Evolutionary conservation across 2,329 filamentous ascomycete genomes (phyloP).

Genomic region (Cordyceps javanica): DNA sequence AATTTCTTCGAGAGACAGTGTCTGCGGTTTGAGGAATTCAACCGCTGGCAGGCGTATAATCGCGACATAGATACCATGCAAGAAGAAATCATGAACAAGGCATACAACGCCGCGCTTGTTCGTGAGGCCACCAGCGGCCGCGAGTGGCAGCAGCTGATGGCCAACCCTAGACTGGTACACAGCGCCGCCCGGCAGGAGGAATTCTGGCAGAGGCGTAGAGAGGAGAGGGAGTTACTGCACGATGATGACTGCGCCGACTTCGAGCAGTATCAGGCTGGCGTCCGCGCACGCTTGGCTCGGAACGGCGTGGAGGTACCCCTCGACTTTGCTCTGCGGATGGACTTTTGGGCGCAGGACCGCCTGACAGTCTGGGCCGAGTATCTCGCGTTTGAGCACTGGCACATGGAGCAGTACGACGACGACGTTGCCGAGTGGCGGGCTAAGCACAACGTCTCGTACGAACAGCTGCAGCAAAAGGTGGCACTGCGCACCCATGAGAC

Average conservation of each 20-base stretch:
- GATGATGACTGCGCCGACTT: background rate
- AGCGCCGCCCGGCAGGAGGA: background rate
- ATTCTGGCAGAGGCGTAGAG: background rate
- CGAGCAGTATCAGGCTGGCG: background rate
- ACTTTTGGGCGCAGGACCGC: constrained; percentile 18
- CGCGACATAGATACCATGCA: constrained; percentile 60
- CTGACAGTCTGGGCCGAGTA: constrained; percentile 30
- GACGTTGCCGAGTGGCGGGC: background rate
- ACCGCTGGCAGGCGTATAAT: background rate
- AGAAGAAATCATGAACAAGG: constrained; percentile 67
- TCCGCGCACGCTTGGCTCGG: background rate
- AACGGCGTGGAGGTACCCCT: background rate
- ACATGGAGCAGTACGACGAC: constrained; percentile 12
- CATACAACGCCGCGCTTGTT: background rate
- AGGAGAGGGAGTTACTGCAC: background rate
- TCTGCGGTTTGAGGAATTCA: background rate
- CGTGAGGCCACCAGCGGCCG: background rate
- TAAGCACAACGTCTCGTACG: background rate
- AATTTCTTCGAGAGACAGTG: constrained; percentile 1
- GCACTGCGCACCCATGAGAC: background rate
- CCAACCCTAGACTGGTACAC: background rate
- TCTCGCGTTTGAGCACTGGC: constrained; percentile 20
- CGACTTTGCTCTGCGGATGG: background rate
- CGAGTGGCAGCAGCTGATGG: background rate
- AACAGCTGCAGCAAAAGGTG: background rate